These are phyloP conservation scores for Fulvia fulva DNA, from an alignment of 2,329 filamentous ascomycete species.

Conservation along the genomic window DNA sequence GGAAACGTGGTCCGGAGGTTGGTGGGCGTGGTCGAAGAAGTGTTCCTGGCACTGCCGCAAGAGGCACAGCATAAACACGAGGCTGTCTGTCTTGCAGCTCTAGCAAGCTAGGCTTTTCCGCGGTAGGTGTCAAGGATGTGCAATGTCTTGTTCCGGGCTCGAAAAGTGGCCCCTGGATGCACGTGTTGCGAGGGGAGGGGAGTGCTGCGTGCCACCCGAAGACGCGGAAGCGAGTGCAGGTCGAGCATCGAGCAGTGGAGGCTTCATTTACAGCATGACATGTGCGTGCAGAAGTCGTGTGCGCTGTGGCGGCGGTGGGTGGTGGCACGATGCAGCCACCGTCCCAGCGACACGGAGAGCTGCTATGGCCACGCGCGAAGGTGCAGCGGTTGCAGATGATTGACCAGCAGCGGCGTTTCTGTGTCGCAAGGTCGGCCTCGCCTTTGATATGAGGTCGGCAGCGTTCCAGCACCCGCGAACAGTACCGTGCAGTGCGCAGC, in stretches of 20 bases:
- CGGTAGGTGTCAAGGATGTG: constrained; percentile 4
- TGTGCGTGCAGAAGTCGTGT: not conserved
- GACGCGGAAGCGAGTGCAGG: constrained; percentile 1
- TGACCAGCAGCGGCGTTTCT: not conserved
- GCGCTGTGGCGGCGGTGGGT: not conserved
- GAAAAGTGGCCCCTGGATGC: not conserved
- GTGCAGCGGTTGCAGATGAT: not conserved
- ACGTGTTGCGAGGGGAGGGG: not conserved
- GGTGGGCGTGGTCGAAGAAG: not conserved
- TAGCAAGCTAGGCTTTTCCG: not conserved
- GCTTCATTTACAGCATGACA: not conserved
- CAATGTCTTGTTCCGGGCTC: constrained; percentile 3
- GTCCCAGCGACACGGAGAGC: not conserved
- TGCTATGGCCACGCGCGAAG: not conserved
- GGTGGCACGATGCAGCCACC: constrained; percentile 4
- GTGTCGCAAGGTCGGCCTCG: not conserved
- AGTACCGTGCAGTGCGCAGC: not conserved
- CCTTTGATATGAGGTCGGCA: not conserved
- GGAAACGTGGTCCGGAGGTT: not conserved
- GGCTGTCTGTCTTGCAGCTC: not conserved
- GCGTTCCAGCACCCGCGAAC: not conserved
- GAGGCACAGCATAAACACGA: constrained; percentile 2
- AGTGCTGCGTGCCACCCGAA: not conserved
- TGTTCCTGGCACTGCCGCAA: not conserved
- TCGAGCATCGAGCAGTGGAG: not conserved